Conservation (phyloP, 306 rosid species). For the Sesbania bispinosa region DNA sequence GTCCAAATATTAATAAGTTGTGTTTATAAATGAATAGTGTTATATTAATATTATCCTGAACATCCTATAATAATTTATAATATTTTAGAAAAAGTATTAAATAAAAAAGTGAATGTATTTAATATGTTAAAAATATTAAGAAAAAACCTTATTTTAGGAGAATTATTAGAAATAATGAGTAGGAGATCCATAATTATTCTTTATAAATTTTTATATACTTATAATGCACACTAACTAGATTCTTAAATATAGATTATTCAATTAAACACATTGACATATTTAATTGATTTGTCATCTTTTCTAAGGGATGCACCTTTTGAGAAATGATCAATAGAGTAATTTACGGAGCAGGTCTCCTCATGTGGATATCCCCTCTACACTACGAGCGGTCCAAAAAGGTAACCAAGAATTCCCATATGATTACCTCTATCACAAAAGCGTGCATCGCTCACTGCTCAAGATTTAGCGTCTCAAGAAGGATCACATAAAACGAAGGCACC, state of each 20-base stretch:
- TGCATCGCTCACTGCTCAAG: slow-evolving; percentile 6
- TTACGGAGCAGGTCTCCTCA: neutral
- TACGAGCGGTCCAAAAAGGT: neutral
- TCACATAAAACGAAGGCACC: neutral
- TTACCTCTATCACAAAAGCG: neutral
- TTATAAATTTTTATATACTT: too few species aligned
- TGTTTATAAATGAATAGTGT: too few species aligned
- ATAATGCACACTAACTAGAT: too few species aligned
- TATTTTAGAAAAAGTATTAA: too few species aligned
- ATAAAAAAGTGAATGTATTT: too few species aligned
- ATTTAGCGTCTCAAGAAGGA: slow-evolving; percentile 10
- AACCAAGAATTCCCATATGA: neutral
- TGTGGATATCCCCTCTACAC: neutral
- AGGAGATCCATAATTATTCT: too few species aligned
- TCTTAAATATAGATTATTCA: neutral
- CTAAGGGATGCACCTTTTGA: neutral
- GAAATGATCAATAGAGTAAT: neutral
- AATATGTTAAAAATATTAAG: too few species aligned
- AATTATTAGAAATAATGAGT: too few species aligned
- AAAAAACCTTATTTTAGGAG: too few species aligned
- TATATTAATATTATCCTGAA: too few species aligned
- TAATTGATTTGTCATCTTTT: neutral
- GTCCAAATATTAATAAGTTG: too few species aligned
- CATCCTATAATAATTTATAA: too few species aligned
- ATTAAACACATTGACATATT: neutral